Conservation (phyloP, 371 early-diverging fungal genomes). For the Actinomucor elegans region DNA sequence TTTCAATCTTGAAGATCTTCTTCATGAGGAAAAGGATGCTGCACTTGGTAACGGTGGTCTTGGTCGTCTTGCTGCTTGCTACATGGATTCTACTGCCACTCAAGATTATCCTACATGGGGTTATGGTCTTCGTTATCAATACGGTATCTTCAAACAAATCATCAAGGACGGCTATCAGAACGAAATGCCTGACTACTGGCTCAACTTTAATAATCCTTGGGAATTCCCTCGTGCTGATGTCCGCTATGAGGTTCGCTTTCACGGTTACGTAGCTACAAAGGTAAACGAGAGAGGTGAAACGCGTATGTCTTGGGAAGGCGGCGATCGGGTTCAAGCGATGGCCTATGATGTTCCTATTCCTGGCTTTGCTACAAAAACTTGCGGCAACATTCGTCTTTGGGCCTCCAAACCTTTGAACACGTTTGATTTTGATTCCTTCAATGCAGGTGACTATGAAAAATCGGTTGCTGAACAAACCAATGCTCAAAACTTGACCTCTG, state of each 20-base stretch:
- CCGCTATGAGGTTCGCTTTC: constrained; percentile 81
- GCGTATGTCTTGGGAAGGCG: constrained; percentile 80
- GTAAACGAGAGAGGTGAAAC: constrained; percentile 60
- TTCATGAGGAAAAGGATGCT: constrained; percentile 89
- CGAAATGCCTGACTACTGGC: constrained; percentile 91
- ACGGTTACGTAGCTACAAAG: constrained; percentile 74
- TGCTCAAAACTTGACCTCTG: constrained; percentile 91
- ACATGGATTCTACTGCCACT: constrained; percentile 89
- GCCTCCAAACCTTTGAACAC: constrained; percentile 76
- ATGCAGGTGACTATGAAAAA: constrained; percentile 88
- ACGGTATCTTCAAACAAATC: constrained; percentile 93
- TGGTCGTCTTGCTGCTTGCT: constrained; percentile 89
- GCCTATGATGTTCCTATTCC: constrained; percentile 94
- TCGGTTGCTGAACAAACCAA: constrained; percentile 85
- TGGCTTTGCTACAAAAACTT: constrained; percentile 80
- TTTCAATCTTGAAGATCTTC: constrained; percentile 83
- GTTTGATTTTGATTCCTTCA: constrained; percentile 84
- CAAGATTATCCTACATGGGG: constrained; percentile 89
- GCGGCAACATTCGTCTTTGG: constrained; percentile 94
- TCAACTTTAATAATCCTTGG: constrained; percentile 90
- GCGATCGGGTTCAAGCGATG: constrained; percentile 82
- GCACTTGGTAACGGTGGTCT: constrained; percentile 95
- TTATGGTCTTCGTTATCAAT: constrained; percentile 85
- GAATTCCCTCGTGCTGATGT: constrained; percentile 89
- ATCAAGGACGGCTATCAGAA: constrained; percentile 86